Evolutionary conservation across 2,329 filamentous ascomycete genomes (phyloP).

Genomic region (Scytalidium sp.): DNA sequence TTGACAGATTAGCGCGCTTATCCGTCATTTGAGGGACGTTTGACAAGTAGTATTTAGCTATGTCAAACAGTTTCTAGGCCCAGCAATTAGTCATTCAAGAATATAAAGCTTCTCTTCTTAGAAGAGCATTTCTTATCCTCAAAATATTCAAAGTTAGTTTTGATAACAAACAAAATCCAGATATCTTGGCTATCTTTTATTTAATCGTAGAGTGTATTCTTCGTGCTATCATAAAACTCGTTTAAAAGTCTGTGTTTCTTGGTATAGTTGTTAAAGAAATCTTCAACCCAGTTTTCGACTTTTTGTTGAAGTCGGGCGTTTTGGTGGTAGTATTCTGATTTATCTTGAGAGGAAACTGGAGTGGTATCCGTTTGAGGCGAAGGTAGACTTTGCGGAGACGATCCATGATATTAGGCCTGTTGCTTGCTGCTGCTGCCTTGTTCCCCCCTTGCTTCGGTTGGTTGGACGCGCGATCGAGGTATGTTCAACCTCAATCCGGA

Average conservation of each 20-base stretch:
- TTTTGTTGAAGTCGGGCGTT: neutral
- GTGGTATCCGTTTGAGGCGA: neutral
- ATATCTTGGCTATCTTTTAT: neutral
- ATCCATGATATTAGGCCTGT: neutral
- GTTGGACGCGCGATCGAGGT: too few species aligned
- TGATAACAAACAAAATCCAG: neutral
- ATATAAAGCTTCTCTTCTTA: too few species aligned
- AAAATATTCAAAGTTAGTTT: neutral
- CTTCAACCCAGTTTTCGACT: neutral
- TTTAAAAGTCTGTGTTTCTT: neutral
- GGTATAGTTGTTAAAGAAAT: neutral
- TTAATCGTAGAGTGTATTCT: neutral
- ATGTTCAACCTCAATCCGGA: too few species aligned
- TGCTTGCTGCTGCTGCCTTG: too few species aligned
- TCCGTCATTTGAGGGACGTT: too few species aligned
- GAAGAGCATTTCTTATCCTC: too few species aligned
- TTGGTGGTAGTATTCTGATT: neutral
- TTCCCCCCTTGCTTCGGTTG: too few species aligned
- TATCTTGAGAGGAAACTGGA: neutral
- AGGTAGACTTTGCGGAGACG: neutral
- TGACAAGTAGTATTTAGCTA: too few species aligned
- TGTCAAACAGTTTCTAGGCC: too few species aligned
- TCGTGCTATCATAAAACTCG: constrained; percentile 1
- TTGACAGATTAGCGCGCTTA: too few species aligned
- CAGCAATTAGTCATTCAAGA: too few species aligned